Conservation (phyloP, 257 asterid species). For the Buddleja alternifolia region DNA sequence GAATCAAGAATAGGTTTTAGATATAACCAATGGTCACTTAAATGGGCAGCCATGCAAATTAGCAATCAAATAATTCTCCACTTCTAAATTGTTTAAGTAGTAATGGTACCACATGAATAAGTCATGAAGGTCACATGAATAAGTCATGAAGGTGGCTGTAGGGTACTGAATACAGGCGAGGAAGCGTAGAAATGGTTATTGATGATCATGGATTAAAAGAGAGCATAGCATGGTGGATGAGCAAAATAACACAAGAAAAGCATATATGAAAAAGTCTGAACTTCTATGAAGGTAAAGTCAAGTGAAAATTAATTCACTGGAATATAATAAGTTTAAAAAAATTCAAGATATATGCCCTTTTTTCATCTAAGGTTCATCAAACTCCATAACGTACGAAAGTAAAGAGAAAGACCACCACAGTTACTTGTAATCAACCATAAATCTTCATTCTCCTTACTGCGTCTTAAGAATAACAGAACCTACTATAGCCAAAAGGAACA, state of each 20-base stretch:
- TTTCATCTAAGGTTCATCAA: not conserved
- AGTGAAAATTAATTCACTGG: not conserved
- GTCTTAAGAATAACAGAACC: not conserved
- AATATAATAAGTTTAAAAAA: not conserved
- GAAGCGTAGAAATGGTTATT: not conserved
- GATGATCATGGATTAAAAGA: not conserved
- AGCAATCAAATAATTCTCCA: not conserved
- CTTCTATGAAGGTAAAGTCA: not conserved
- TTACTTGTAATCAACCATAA: conserved; percentile 7
- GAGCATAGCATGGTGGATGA: not conserved
- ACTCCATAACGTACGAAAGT: not conserved
- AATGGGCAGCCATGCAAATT: conserved; percentile 1
- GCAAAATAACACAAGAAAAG: not conserved
- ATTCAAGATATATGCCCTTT: not conserved
- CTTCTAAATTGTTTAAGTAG: not conserved
- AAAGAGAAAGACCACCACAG: not conserved
- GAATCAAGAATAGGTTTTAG: not conserved
- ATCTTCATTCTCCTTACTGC: not conserved
- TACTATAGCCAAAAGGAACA: not conserved
- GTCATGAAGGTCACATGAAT: not conserved
- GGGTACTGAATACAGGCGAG: not conserved
- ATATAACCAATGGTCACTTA: not conserved
- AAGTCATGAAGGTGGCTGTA: not conserved
- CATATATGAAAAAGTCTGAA: not conserved
- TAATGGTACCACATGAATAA: not conserved